Evolutionary conservation across 495 filamentous ascomycete genomes (phyloP).

Genomic region (Halenospora varia): DNA sequence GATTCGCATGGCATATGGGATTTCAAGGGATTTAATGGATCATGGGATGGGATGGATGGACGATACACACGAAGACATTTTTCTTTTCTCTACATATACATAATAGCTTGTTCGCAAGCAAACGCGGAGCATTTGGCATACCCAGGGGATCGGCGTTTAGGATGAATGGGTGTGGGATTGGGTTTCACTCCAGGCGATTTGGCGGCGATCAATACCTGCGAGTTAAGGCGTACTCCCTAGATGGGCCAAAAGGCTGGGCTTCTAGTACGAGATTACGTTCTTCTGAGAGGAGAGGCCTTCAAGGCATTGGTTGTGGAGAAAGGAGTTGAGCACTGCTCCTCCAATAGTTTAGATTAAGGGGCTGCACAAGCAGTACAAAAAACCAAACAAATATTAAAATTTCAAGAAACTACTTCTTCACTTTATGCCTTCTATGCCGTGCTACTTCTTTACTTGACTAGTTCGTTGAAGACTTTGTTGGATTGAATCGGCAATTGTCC

Average conservation of each 20-base stretch:
- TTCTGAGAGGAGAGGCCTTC: not conserved
- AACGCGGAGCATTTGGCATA: conserved; percentile 8
- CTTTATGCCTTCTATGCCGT: not conserved
- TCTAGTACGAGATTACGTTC: conserved; percentile 14
- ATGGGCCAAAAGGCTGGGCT: conserved; percentile 16
- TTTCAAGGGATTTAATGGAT: conserved; percentile 6
- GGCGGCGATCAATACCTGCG: not conserved
- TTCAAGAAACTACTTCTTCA: not conserved
- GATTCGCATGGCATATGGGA: not conserved
- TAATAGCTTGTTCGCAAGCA: conserved; percentile 7
- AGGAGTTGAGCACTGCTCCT: conserved; percentile 19
- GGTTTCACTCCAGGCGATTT: not conserved
- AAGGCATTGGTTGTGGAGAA: not conserved
- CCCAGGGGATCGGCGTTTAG: conserved; percentile 22
- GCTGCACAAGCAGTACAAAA: not conserved
- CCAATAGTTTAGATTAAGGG: not conserved
- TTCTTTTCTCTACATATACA: conserved; percentile 2
- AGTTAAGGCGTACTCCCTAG: conserved; percentile 9
- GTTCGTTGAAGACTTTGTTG: too few relatives aligned
- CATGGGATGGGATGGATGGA: not conserved
- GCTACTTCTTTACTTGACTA: not conserved
- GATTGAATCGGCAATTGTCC: too few relatives aligned
- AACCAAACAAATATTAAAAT: conserved; percentile 1
- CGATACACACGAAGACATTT: conserved; percentile 9
- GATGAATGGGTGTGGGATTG: conserved; percentile 4